Percentiles rank a stretch among this genome's conserved stretches.
These are phyloP conservation scores for Russula foetens DNA, from an alignment of 768 basidiomycete genomes.

Conservation along the genomic window DNA sequence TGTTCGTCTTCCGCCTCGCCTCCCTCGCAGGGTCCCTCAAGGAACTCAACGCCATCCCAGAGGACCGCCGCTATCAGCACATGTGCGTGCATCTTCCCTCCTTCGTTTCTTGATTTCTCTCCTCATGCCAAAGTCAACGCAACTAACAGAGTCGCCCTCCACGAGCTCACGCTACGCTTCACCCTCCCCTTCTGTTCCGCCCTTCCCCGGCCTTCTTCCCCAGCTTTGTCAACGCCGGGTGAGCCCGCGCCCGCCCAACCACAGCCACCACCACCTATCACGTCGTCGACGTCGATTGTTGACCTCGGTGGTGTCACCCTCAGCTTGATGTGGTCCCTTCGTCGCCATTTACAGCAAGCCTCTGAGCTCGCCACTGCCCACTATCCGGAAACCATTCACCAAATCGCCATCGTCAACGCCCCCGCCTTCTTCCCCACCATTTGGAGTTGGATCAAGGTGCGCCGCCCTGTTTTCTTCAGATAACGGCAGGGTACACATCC, in stretches of 20 bases:
- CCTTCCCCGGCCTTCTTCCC: conserved; percentile 41
- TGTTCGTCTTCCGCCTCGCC: conserved; percentile 72
- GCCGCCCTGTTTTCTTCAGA: background rate
- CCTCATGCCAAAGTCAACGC: background rate
- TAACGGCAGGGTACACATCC: background rate
- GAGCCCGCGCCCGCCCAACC: background rate
- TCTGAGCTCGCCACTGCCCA: conserved; percentile 67
- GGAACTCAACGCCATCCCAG: conserved; percentile 47
- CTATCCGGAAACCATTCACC: conserved; percentile 71
- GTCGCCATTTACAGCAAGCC: conserved; percentile 67
- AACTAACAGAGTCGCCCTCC: conserved; percentile 45
- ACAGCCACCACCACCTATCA: conserved; percentile 41
- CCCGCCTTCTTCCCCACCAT: conserved; percentile 77
- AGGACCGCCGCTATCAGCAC: conserved; percentile 53
- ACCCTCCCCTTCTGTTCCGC: conserved; percentile 53
- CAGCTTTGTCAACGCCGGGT: background rate
- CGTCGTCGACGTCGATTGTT: conserved; percentile 58
- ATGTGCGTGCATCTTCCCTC: conserved; percentile 41
- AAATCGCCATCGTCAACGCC: conserved; percentile 66
- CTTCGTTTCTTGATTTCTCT: background rate
- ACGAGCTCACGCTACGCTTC: conserved; percentile 61
- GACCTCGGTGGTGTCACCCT: conserved; percentile 62
- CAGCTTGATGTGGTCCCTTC: conserved; percentile 58
- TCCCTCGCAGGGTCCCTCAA: conserved; percentile 45
- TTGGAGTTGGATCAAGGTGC: conserved; percentile 78